phyloP scores from a whole-genome alignment of 1,284 basidiomycete genomes.

The Cutaneotrichosporon sp. region DNA sequence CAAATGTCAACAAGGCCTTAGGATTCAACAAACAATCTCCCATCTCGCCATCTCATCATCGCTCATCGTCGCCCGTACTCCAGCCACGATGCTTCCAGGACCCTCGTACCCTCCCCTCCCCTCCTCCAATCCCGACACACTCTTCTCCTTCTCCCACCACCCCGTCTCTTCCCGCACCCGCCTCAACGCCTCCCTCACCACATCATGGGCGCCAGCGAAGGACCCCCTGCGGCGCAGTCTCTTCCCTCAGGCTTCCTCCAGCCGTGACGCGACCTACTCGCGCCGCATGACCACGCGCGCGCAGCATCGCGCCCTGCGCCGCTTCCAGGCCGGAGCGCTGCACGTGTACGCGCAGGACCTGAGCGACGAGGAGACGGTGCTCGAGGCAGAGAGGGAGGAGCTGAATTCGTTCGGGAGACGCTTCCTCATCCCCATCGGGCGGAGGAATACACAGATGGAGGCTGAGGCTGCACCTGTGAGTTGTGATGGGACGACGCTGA shows the following conservation, averaged over 20 bases:
- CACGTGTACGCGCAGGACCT: constrained; percentile 32
- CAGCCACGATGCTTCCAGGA: neutral
- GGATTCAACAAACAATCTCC: neutral
- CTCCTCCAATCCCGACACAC: constrained; percentile 12
- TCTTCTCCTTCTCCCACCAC: constrained; percentile 34
- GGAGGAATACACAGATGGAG: constrained; percentile 44
- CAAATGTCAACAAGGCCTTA: neutral
- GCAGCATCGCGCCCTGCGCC: constrained; percentile 29
- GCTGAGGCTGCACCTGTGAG: constrained; percentile 42
- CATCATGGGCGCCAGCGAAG: no score
- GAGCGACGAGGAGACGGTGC: constrained; percentile 33
- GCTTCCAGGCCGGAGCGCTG: constrained; percentile 31
- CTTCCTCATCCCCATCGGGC: constrained; percentile 42
- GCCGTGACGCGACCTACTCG: neutral
- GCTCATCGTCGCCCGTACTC: neutral
- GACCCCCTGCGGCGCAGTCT: no score
- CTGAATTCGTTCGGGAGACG: constrained; percentile 41
- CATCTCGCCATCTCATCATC: neutral
- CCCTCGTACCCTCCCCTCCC: constrained; percentile 17
- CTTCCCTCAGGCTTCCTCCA: no score
- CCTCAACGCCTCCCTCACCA: constrained; percentile 14
- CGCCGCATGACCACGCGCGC: constrained; percentile 14
- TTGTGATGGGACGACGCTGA: neutral
- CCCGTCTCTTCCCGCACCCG: constrained; percentile 24
- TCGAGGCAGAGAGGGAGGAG: constrained; percentile 35